Percentiles rank a stretch among this genome's conserved stretches.
Conservation (phyloP, 2,329 filamentous ascomycete species). For the Onygenales sp. region DNA sequence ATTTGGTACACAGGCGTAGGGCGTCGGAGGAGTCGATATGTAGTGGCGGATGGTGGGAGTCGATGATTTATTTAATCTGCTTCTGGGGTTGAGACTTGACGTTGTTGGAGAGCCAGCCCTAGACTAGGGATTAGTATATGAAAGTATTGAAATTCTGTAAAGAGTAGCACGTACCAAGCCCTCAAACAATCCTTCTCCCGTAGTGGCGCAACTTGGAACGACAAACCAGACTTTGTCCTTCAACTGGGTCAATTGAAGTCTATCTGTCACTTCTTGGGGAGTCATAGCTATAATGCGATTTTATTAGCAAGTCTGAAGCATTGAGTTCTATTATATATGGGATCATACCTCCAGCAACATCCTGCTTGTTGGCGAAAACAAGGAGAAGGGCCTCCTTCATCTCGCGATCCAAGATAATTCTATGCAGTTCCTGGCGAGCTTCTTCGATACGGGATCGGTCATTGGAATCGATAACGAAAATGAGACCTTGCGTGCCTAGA, state of each 20-base stretch:
- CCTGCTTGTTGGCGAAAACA: constrained; percentile 99
- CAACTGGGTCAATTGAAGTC: constrained; percentile 64
- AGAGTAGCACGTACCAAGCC: constrained; percentile 49
- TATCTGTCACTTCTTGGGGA: constrained; percentile 69
- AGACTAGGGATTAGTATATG: constrained; percentile 1
- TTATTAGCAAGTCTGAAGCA: neutral
- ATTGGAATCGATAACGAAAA: constrained; percentile 96
- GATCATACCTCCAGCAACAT: constrained; percentile 65
- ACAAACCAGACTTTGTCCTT: constrained; percentile 83
- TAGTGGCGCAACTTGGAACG: constrained; percentile 71
- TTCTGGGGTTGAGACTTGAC: constrained; percentile 52
- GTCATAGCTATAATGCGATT: constrained; percentile 54
- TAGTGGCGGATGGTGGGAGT: neutral
- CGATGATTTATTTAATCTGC: constrained; percentile 17
- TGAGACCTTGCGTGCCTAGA: constrained; percentile 84
- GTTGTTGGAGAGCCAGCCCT: constrained; percentile 74
- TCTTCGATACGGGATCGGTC: constrained; percentile 88
- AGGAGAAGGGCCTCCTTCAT: constrained; percentile 91
- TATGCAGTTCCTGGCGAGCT: constrained; percentile 84
- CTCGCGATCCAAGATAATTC: constrained; percentile 96
- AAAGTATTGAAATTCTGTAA: neutral
- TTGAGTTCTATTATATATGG: neutral
- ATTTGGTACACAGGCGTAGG: neutral
- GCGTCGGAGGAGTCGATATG: constrained; percentile 3
- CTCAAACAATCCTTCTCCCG: constrained; percentile 71